Evolutionary conservation across 176 grass and related monocot species (phyloP).

Genomic region (Olyra latifolia): DNA sequence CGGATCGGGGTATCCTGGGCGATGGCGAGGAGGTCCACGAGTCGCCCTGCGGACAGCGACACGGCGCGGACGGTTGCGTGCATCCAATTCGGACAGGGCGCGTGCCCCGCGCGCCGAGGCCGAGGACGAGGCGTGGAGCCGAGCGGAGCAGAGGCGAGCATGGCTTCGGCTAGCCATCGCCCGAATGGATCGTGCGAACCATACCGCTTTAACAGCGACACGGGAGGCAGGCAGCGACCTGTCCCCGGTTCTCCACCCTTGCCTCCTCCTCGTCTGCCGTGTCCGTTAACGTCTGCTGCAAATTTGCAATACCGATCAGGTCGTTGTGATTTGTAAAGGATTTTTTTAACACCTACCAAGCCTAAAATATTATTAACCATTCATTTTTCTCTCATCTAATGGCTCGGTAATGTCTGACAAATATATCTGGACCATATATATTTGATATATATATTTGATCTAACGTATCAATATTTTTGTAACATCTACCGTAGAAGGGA

Average conservation of each 20-base stretch:
- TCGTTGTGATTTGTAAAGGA: too few relatives aligned
- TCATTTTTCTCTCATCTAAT: too few relatives aligned
- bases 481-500: too few relatives aligned
- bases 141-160: not conserved
- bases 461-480: too few relatives aligned
- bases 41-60: constrained; percentile 34
- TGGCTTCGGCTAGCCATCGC: too few relatives aligned
- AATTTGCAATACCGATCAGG: too few relatives aligned
- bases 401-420: too few relatives aligned
- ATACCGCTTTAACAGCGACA: constrained; percentile 32
- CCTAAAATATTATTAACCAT: too few relatives aligned
- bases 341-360: too few relatives aligned
- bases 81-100: constrained; percentile 13
- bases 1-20: constrained; percentile 36
- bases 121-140: too few relatives aligned
- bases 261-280: not conserved
- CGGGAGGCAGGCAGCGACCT: not conserved
- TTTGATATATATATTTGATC: too few relatives aligned
- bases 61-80: constrained; percentile 29
- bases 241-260: not conserved
- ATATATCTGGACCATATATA: too few relatives aligned
- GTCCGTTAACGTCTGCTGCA: not conserved
- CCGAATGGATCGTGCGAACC: constrained; percentile 6
- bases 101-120: constrained; percentile 3
- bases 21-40: constrained; percentile 34